Evolutionary conservation across 208 protist genomes (phyloP).

Genomic region (Crithidia brevicula): DNA sequence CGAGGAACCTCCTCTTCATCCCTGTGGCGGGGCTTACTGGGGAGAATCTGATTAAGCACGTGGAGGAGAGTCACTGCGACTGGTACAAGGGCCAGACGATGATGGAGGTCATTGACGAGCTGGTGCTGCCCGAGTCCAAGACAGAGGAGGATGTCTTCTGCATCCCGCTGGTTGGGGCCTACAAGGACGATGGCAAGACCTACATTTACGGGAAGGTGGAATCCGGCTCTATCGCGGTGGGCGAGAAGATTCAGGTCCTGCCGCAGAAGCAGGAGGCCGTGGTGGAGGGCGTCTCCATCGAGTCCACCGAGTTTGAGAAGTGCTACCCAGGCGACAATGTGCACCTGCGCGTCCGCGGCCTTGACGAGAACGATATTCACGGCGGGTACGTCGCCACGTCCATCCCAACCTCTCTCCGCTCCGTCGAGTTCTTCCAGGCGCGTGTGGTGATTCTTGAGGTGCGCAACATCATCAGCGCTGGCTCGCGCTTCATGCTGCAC

Average conservation of each 20-base stretch:
- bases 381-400: conserved; percentile 92
- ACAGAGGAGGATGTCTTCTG: conserved; percentile 88
- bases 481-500: conserved; percentile 95
- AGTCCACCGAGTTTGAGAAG: conserved; percentile 90
- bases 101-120: conserved; percentile 90
- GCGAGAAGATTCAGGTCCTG: conserved; percentile 90
- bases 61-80: conserved; percentile 74
- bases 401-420: conserved; percentile 74
- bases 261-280: conserved; percentile 73
- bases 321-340: conserved; percentile 94
- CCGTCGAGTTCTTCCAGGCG: conserved; percentile 94
- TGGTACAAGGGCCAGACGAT: conserved; percentile 94
- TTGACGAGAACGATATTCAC: conserved; percentile 90
- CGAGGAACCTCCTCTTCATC: conserved; percentile 95
- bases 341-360: conserved; percentile 87
- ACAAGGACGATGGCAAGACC: conserved; percentile 96
- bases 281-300: conserved; percentile 90
- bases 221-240: conserved; percentile 89
- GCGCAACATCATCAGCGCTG: conserved; percentile 95
- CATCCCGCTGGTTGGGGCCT: conserved; percentile 94
- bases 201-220: conserved; percentile 96
- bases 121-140: conserved; percentile 83
- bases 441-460: conserved; percentile 95
- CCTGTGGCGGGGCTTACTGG: conserved; percentile 96
- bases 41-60: conserved; percentile 92